These are phyloP conservation scores for Phytophthora tentaculata DNA, from an alignment of 352 stramenopile species.

Conservation along the genomic window DNA sequence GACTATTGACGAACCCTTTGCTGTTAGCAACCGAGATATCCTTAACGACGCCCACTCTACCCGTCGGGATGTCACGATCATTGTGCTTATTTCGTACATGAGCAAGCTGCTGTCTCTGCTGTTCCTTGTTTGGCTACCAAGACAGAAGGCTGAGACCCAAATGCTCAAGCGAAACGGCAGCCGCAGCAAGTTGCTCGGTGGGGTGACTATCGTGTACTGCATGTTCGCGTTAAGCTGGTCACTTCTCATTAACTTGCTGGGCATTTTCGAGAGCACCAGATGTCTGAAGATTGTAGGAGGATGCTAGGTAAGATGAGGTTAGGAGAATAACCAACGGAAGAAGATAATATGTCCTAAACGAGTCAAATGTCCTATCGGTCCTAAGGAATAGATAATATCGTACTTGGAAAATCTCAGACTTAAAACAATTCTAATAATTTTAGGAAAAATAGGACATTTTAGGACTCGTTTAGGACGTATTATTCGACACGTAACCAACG, in stretches of 20 bases:
- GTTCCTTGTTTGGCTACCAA: slow-evolving; percentile 50
- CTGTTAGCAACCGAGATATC: slow-evolving; percentile 44
- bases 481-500: no score
- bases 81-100: slow-evolving; percentile 45
- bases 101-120: slow-evolving; percentile 38
- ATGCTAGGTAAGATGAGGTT: slow-evolving; percentile 28
- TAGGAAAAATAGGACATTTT: no score
- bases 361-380: no score
- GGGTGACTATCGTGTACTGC: slow-evolving; percentile 39
- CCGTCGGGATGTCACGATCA: slow-evolving; percentile 44
- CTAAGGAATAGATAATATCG: no score
- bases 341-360: no score
- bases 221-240: slow-evolving; percentile 47
- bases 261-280: slow-evolving; percentile 44
- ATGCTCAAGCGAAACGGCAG: slow-evolving; percentile 26
- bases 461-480: no score
- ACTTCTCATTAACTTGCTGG: slow-evolving; percentile 44
- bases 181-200: slow-evolving; percentile 33
- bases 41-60: slow-evolving; percentile 37
- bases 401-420: no score
- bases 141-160: slow-evolving; percentile 44
- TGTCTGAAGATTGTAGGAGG: slow-evolving; percentile 46
- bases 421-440: no score
- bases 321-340: no score
- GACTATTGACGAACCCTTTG: slow-evolving; percentile 40